Evolutionary conservation across 2,329 filamentous ascomycete genomes (phyloP).

Genomic region (Hortaea sp.): DNA sequence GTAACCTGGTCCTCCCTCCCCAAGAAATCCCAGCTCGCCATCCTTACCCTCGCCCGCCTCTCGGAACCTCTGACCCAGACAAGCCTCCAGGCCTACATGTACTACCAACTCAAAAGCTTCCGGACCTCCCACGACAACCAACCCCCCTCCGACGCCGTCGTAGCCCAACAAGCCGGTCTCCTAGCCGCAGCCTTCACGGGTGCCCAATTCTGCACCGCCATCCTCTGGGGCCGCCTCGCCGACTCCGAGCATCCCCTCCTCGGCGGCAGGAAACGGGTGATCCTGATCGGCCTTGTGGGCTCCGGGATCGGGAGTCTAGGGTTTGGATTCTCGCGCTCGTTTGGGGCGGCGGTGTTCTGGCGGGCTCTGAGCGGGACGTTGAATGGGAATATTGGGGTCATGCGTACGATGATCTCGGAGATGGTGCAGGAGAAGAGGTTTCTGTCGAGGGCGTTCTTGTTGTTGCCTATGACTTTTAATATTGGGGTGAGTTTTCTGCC

Average conservation of each 20-base stretch:
- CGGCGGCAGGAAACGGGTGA: conserved; percentile 62
- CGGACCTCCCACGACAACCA: conserved; percentile 7
- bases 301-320: conserved; percentile 56
- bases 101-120: conserved; percentile 80
- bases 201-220: conserved; percentile 71
- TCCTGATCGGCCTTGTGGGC: conserved; percentile 66
- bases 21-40: conserved; percentile 63
- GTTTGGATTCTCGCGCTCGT: conserved; percentile 58
- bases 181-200: conserved; percentile 71
- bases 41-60: conserved; percentile 67
- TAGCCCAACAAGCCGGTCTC: conserved; percentile 67
- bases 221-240: conserved; percentile 67
- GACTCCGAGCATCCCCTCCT: conserved; percentile 40
- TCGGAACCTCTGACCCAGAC: conserved; percentile 77
- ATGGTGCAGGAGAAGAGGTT: conserved; percentile 59
- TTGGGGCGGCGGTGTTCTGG: conserved; percentile 53
- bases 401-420: conserved; percentile 65
- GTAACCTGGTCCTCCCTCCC: conserved; percentile 66
- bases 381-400: conserved; percentile 65
- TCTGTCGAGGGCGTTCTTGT: conserved; percentile 45
- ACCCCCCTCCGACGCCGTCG: conserved; percentile 50
- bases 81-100: conserved; percentile 69
- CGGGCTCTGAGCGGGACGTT: conserved; percentile 55
- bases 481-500: conserved; percentile 25
- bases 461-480: conserved; percentile 61